phyloP scores from a whole-genome alignment of 192 early-diverging fungal genomes.

The Linnemannia schmuckeri region DNA sequence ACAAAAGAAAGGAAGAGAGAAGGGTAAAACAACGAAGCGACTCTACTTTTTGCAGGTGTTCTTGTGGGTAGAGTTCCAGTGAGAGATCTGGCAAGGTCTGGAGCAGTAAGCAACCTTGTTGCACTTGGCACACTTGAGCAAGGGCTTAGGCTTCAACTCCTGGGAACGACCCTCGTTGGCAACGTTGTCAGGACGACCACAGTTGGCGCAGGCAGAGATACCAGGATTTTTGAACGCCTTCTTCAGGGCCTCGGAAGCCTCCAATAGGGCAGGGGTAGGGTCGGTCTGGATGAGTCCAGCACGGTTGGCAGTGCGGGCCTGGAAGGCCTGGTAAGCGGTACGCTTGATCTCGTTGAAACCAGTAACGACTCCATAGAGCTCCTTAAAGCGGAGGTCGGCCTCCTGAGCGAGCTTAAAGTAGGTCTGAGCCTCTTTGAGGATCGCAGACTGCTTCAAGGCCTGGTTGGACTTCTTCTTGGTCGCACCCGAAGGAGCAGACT shows the following conservation, averaged over 20 bases:
- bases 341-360: slow-evolving; percentile 67
- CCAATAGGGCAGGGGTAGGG: slow-evolving; percentile 55
- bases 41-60: slow-evolving; percentile 60
- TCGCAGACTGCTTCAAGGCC: slow-evolving; percentile 49
- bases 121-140: slow-evolving; percentile 68
- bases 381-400: slow-evolving; percentile 66
- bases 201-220: slow-evolving; percentile 61
- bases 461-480: slow-evolving; percentile 60
- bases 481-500: slow-evolving; percentile 40
- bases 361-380: slow-evolving; percentile 63
- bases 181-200: slow-evolving; percentile 57
- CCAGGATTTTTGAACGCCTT: slow-evolving; percentile 59
- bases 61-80: slow-evolving; percentile 68
- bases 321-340: slow-evolving; percentile 56
- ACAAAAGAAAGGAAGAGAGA: background rate
- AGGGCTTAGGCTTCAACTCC: slow-evolving; percentile 56
- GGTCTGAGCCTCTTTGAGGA: slow-evolving; percentile 57
- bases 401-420: slow-evolving; percentile 67
- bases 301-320: slow-evolving; percentile 44
- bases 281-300: slow-evolving; percentile 28
- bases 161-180: slow-evolving; percentile 47
- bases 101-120: slow-evolving; percentile 69
- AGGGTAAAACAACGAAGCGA: background rate
- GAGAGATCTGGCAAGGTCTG: slow-evolving; percentile 69
- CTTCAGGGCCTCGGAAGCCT: slow-evolving; percentile 46